Base-by-base conservation (phyloP, 148 eudicot species). In the Limonium bicolor region DNA sequence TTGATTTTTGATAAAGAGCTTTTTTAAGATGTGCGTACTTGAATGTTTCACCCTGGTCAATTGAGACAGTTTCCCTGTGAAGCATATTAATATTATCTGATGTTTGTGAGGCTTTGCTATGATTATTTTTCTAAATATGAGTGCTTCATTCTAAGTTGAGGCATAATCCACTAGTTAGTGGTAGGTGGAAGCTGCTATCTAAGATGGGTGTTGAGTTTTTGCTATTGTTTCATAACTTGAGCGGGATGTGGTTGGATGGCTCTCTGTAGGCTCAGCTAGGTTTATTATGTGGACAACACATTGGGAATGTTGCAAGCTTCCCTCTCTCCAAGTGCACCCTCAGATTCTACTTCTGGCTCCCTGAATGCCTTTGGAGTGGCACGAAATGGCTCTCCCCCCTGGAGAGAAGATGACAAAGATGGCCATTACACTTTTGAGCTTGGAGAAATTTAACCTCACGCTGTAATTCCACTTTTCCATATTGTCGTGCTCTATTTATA, bases 261-360 rank as follows among this genome's bases (percentile, higher is more conserved):
- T 76, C 71, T 81, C 69, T 80, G 86, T 78, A 72, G 82, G 82
- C 77, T 64, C 80, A 72, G 67, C 59, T 78, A 75, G 83, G 70
- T 55, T 25, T 75, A 59, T 72, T 71, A 74, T 74, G 54, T 82
- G 86, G 75, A 52, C 94, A 82, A 78, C 86, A 78, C 46, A 60
- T 78, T 70, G 82, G 68, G 54, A 66, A 74, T 71, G 41, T 69
- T 53, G 31, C 83, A 67, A 75, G 87, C 77, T 62, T 53, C 65
- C 72, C 70, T 47, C 66, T 24, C 72, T 34, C 60, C 93, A 49
- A 59, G 74, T 27, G 73, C 68, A 60, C 56, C 61, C 47, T 46
- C 68, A n/a, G 84, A 76, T 53, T 58, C 59, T 66, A 58, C 63
- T 48, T 19, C 69, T 70, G 67, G 62, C 64, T 58, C 77, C 55